Conservation (phyloP, 1,284 basidiomycete genomes). For the Leccinum fallax region DNA sequence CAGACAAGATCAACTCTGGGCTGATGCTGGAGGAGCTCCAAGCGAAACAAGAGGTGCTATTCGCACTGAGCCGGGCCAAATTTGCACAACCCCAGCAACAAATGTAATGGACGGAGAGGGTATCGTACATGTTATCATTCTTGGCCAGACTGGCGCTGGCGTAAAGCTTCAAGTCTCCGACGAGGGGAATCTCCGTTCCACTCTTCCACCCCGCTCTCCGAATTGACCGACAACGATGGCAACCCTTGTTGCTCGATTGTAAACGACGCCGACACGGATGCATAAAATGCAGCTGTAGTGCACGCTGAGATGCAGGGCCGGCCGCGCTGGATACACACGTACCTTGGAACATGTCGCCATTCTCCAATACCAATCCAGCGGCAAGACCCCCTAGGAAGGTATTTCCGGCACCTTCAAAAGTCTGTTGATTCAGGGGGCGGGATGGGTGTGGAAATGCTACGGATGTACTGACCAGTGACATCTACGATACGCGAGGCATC, state of each 20-base stretch:
- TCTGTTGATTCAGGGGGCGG: conserved; percentile 3
- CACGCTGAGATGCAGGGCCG: conserved; percentile 16
- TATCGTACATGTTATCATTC: conserved; percentile 37
- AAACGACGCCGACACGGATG: conserved; percentile 76
- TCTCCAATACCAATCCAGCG: conserved; percentile 64
- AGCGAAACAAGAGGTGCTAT: conserved; percentile 87
- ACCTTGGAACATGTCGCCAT: conserved; percentile 71
- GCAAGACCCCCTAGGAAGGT: conserved; percentile 83
- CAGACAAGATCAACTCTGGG: conserved; percentile 87
- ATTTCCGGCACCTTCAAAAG: conserved; percentile 76
- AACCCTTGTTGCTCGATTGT: conserved; percentile 67
- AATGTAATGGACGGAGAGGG: conserved; percentile 6
- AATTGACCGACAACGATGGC: conserved; percentile 45
- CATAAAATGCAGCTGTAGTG: conserved; percentile 67
- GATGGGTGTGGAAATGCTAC: not conserved
- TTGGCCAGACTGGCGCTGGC: conserved; percentile 37
- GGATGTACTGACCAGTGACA: conserved; percentile 42
- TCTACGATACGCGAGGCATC: conserved; percentile 66
- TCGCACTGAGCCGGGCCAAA: conserved; percentile 84
- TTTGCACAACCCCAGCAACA: conserved; percentile 52
- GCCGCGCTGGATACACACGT: conserved; percentile 6
- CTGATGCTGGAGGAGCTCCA: conserved; percentile 90
- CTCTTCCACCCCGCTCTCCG: conserved; percentile 37
- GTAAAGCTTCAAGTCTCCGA: conserved; percentile 55
- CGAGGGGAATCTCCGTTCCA: conserved; percentile 76